A percentile compares a stretch with the other conserved stretches of the same genome.
phyloP scores from a whole-genome alignment of 768 basidiomycete genomes.

The Strobilomyces dryophilus region DNA sequence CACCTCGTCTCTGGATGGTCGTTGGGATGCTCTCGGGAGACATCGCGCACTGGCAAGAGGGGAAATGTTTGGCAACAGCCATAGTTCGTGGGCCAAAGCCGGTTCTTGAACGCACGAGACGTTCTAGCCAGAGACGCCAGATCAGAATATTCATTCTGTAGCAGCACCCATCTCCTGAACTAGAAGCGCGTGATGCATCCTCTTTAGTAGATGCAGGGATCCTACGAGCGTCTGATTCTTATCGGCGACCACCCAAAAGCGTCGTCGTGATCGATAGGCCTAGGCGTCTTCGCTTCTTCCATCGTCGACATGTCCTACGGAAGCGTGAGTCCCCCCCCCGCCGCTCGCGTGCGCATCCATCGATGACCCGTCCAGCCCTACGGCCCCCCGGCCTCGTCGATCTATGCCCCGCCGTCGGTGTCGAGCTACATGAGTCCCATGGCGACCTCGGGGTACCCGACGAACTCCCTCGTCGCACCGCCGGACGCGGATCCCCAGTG shows the following conservation, averaged over 20 bases:
- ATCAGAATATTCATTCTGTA: too few species aligned
- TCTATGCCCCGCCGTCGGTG: conserved; percentile 1
- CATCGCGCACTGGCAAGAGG: too few species aligned
- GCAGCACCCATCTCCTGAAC: too few species aligned
- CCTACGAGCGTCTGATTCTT: neutral
- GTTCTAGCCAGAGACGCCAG: too few species aligned
- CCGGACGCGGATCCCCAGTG: conserved; percentile 76
- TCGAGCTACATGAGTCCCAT: neutral
- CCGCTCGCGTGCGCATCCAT: neutral
- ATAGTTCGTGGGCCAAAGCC: too few species aligned
- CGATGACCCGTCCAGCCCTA: conserved; percentile 1
- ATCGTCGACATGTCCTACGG: conserved; percentile 16
- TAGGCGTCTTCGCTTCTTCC: too few species aligned
- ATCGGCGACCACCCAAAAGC: neutral
- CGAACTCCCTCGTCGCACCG: conserved; percentile 1
- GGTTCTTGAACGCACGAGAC: too few species aligned
- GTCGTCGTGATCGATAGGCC: neutral
- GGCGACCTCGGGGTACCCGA: neutral
- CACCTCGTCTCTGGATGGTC: too few species aligned
- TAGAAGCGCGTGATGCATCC: too few species aligned
- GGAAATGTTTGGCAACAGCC: too few species aligned
- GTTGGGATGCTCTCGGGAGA: too few species aligned
- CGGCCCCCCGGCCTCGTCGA: conserved; percentile 5
- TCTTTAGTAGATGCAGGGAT: too few species aligned
- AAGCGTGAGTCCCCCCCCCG: conserved; percentile 9